Evolutionary conservation across 139 green algal species (phyloP).

Genomic region (Eudorina sp.): DNA sequence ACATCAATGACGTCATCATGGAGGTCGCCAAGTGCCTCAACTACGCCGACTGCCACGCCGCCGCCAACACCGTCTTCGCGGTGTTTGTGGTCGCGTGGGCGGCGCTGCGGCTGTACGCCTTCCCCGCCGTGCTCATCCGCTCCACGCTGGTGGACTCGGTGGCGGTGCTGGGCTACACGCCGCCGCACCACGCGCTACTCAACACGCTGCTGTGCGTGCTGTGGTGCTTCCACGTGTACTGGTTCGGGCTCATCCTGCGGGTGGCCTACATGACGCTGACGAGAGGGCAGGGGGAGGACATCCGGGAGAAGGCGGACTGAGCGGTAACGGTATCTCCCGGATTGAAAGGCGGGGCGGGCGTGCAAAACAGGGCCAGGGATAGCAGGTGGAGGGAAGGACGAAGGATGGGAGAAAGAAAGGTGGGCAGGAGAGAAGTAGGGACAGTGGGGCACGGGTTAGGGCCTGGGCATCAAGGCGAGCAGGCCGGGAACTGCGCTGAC

Average conservation of each 20-base stretch:
- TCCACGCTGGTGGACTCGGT: conserved; percentile 60
- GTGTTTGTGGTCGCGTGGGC: conserved; percentile 75
- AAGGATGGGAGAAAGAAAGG: too few relatives aligned
- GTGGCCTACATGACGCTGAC: conserved; percentile 60
- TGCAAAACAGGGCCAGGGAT: too few relatives aligned
- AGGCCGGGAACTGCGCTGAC: too few relatives aligned
- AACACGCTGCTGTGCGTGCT: conserved; percentile 70
- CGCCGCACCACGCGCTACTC: conserved; percentile 62
- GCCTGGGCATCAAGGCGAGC: too few relatives aligned
- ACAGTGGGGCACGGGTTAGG: too few relatives aligned
- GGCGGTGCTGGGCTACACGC: conserved; percentile 54
- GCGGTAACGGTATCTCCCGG: too few relatives aligned
- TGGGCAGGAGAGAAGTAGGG: too few relatives aligned
- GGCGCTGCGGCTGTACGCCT: conserved; percentile 68
- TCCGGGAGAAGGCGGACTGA: conserved; percentile 68
- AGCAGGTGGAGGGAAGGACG: too few relatives aligned
- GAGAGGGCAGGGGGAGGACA: conserved; percentile 60
- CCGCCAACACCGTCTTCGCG: conserved; percentile 63
- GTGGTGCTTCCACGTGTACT: conserved; percentile 84
- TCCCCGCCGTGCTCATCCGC: conserved; percentile 71
- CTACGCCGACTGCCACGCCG: conserved; percentile 67
- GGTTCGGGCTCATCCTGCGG: conserved; percentile 80
- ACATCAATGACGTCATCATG: conserved; percentile 85
- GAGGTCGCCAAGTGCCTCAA: conserved; percentile 83
- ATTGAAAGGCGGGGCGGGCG: too few relatives aligned